phyloP scores from a whole-genome alignment of 1,139 yeast genomes.

The Hemisphaericaspora subhashii region DNA sequence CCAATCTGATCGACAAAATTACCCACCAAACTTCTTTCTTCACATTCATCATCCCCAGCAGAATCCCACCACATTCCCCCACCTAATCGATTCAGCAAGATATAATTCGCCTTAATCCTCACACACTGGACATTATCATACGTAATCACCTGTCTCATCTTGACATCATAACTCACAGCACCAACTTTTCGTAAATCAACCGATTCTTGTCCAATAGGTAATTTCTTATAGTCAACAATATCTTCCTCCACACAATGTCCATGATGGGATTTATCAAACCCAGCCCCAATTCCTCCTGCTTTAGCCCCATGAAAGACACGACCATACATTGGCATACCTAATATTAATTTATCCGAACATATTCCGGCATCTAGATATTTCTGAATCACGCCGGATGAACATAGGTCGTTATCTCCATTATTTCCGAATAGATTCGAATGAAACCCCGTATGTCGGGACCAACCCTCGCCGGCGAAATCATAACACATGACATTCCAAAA shows the following conservation, averaged over 20 bases:
- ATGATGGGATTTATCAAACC: slow-evolving; percentile 31
- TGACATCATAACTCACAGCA: slow-evolving; percentile 54
- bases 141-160: slow-evolving; percentile 44
- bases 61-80: slow-evolving; percentile 98
- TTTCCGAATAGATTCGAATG: slow-evolving; percentile 67
- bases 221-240: slow-evolving; percentile 51
- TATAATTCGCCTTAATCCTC: slow-evolving; percentile 59
- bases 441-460: slow-evolving; percentile 64
- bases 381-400: slow-evolving; percentile 50
- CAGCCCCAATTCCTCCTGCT: slow-evolving; percentile 35
- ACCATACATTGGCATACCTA: slow-evolving; percentile 93
- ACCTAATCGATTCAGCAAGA: slow-evolving; percentile 49
- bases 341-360: slow-evolving; percentile 50
- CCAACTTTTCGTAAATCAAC: slow-evolving; percentile 55
- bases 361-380: slow-evolving; percentile 47
- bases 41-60: slow-evolving; percentile 56
- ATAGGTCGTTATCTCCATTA: slow-evolving; percentile 44
- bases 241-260: slow-evolving; percentile 37
- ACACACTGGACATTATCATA: slow-evolving; percentile 68
- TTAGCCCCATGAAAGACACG: slow-evolving; percentile 54
- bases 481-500: slow-evolving; percentile 91
- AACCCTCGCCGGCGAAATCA: slow-evolving; percentile 71
- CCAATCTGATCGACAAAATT: slow-evolving; percentile 46
- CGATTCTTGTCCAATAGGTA: slow-evolving; percentile 49
- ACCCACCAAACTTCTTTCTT: slow-evolving; percentile 38